Percentiles rank a stretch among this genome's conserved stretches.
These are phyloP conservation scores for Phyllosticta paracitricarpa DNA, from an alignment of 2,329 filamentous ascomycete species.

Conservation along the genomic window DNA sequence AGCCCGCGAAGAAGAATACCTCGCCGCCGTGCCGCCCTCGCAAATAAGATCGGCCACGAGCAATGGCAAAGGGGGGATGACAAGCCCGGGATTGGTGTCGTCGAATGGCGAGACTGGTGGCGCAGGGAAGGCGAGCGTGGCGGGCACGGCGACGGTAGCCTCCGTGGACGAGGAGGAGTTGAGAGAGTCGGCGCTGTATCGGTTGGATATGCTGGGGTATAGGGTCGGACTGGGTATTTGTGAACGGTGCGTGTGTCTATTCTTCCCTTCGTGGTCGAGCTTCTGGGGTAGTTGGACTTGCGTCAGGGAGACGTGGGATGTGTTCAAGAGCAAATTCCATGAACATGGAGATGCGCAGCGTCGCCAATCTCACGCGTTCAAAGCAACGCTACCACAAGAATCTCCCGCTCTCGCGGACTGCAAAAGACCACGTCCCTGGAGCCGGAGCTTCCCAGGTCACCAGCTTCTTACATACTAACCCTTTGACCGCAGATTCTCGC, in stretches of 20 bases:
- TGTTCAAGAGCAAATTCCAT: neutral
- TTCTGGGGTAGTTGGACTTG: neutral
- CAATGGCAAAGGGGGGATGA: conserved; percentile 17
- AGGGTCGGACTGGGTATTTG: conserved; percentile 85
- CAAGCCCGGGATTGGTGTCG: conserved; percentile 16
- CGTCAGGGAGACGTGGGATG: neutral
- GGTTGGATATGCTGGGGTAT: conserved; percentile 78
- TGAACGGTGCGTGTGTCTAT: conserved; percentile 55
- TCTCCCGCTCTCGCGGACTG: neutral
- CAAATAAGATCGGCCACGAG: conserved; percentile 6
- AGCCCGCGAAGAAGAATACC: conserved; percentile 34
- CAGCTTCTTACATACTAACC: neutral
- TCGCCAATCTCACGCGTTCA: neutral
- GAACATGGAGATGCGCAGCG: neutral
- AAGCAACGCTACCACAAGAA: neutral
- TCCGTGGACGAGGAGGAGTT: conserved; percentile 66
- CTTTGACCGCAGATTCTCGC: conserved; percentile 56
- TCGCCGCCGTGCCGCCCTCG: conserved; percentile 12
- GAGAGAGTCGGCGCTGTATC: conserved; percentile 73
- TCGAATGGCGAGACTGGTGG: conserved; percentile 9
- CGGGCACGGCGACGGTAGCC: conserved; percentile 10
- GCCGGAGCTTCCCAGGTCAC: neutral
- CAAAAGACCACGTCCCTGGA: neutral
- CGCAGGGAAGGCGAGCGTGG: conserved; percentile 9
- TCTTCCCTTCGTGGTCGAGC: neutral